Conservation (phyloP, 148 eudicot genomes). For the Rhododendron molle region DNA sequence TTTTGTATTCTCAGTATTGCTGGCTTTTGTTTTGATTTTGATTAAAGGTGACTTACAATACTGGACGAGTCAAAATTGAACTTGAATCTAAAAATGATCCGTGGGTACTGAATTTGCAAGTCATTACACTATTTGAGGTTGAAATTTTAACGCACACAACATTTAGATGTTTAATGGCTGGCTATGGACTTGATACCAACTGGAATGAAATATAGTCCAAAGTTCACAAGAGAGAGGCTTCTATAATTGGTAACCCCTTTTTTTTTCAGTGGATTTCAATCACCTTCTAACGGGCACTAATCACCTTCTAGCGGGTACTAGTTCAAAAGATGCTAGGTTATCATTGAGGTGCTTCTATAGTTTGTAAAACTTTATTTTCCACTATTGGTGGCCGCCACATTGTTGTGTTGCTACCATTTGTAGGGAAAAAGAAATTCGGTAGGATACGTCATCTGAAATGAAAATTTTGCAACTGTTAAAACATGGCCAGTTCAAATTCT, state of each 20-base stretch:
- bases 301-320: not conserved
- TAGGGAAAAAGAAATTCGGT: not conserved
- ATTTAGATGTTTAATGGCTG: not conserved
- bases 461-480: not conserved
- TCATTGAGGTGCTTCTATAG: not conserved
- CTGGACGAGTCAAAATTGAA: not conserved
- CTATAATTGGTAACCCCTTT: not conserved
- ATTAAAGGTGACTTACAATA: not conserved
- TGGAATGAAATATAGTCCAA: not conserved
- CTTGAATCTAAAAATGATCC: not conserved
- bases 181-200: not conserved
- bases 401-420: not conserved
- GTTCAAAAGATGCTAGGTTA: not conserved
- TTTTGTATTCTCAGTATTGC: not conserved
- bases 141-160: not conserved
- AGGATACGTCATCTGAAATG: not conserved
- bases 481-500: not conserved
- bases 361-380: not conserved
- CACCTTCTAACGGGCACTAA: not conserved
- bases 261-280: not conserved
- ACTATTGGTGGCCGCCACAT: not conserved
- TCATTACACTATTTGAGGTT: not conserved
- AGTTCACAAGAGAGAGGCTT: not conserved
- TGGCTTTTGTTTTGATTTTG: not conserved
- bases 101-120: not conserved